Evolutionary conservation across 352 stramenopile species (phyloP), one percentile per base, ranked within the genome.

Genomic region (Globisporangium nagaii): DNA sequence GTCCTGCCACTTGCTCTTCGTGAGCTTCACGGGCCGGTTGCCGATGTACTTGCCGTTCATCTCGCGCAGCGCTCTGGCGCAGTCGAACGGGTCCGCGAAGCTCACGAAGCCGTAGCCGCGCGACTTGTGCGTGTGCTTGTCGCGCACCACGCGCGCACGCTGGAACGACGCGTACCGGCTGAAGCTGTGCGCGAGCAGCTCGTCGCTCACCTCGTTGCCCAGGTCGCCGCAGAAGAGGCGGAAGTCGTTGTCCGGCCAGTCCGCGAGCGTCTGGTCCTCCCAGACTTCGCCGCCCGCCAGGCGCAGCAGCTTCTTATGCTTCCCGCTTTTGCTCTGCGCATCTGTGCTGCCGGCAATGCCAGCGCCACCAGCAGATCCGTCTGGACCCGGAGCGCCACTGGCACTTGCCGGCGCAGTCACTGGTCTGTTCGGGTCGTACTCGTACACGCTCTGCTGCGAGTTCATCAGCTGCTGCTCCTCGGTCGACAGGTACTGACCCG

Each of bases 11-110:
- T 97, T 96, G 75, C 88, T 97, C 48, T 96, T 90, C 64, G 89
- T 96, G 30, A 98, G 81, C 66, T 98, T 96, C 30, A 98, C 96
- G 0, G 93, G 95, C 11, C 95, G 79, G 27, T 92, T 94, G 31
- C 90, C 91, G 63, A 98, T 91, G 79, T 97, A 98, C 61, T 96
- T 97, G 53, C 96, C 91, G 73, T 98, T 96, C 90, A 97, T 98
- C 71, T 99, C 94, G 30, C 95, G 73, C 59, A 98, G 79, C 8
- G 95, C 95, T 46, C 93, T 94, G 5, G 93, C 93, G 64, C 86
- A 97, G 65, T 98, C 93, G 58, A 98, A 95, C 12, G 91, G 78
- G 71, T 98, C 89, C 12, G 88, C 47, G 37, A 99, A 95, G 56
- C 79, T 96, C 27, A 98, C 94, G 62, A 99, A 98, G 2, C 96